Base-by-base conservation (phyloP, 345 rosid genomes). In the Eucalyptus microcorys region DNA sequence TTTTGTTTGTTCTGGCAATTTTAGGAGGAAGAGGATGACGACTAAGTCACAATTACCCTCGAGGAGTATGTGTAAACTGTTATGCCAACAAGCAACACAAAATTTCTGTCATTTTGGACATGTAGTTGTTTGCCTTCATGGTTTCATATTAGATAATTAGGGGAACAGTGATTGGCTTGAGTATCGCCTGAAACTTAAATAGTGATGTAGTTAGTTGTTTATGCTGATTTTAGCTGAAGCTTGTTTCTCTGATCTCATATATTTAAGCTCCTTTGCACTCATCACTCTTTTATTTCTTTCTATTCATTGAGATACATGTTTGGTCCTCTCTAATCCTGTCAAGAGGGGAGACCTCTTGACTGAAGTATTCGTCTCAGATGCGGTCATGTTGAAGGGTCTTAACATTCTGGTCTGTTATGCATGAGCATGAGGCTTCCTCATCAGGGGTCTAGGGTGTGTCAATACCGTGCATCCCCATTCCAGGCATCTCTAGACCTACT, bases 1-100 rank as follows among this genome's bases (percentile, higher is more conserved):
- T n/a, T 40, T 55, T 13, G 26, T 55, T 40, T 37, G 50, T 24
- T 32, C 49, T 89, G 84, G 27, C 26, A 79, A 19, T 88, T 89
- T 88, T 89, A 93, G 96, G 95, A 95, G 47, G 98, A 94, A 40
- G 95, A 95, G 27, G 98, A 94, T 8, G 95, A 94, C 4, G 93
- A 93, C 83, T 95, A 91, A 89, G 76, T 80, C 27, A 40, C 84
- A 40, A 76, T 76, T 76, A 6, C 84, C 84, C 15, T 40, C 1
- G 47, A 76, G 84, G 84, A 76, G 84, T 40, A 76, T 76, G 47
- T 76, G 84, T 76, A 76, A 76, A 76, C 84, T 76, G 47, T 76
- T 76, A 76, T 8, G 24, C 43, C 84, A 40, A 40, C 15, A 14
- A 76, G 84, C 84, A 76, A 76, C 30, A 7, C 40, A 71, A 71